These are phyloP conservation scores for Aspergillus neoniger DNA, from an alignment of 2,329 filamentous ascomycete genomes.

Conservation along the genomic window DNA sequence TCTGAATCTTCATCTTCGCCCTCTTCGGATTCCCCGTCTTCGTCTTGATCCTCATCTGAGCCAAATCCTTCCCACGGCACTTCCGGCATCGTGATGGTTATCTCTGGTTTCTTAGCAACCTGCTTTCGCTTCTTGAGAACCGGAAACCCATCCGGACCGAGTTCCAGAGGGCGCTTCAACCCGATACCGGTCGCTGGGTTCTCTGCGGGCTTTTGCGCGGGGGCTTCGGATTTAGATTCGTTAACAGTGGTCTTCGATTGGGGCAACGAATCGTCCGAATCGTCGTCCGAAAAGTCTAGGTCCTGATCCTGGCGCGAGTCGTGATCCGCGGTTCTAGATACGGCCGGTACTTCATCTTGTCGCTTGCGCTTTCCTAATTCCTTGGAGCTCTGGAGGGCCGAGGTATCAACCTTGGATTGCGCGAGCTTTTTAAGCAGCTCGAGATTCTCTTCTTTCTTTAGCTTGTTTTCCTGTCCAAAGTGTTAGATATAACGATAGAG, in stretches of 20 bases:
- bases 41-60: slow-evolving; percentile 40
- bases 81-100: slow-evolving; percentile 36
- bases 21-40: slow-evolving; percentile 32
- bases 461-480: slow-evolving; percentile 71
- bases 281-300: slow-evolving; percentile 35
- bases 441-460: slow-evolving; percentile 89
- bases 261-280: slow-evolving; percentile 37
- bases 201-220: slow-evolving; percentile 45
- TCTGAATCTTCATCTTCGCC: slow-evolving; percentile 32
- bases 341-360: slow-evolving; percentile 52
- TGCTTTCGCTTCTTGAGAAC: slow-evolving; percentile 81
- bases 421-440: slow-evolving; percentile 82
- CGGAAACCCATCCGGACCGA: slow-evolving; percentile 76
- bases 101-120: slow-evolving; percentile 51
- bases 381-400: slow-evolving; percentile 74
- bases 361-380: slow-evolving; percentile 70
- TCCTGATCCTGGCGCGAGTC: slow-evolving; percentile 30
- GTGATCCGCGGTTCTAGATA: slow-evolving; percentile 20
- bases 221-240: slow-evolving; percentile 45
- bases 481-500: slow-evolving; percentile 18
- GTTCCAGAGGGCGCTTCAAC: slow-evolving; percentile 80
- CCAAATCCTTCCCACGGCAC: slow-evolving; percentile 50
- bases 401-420: slow-evolving; percentile 77
- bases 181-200: slow-evolving; percentile 63
- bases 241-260: slow-evolving; percentile 26